These are phyloP conservation scores for Penicillium sp. DNA, from an alignment of 2,329 filamentous ascomycete species.

Conservation along the genomic window DNA sequence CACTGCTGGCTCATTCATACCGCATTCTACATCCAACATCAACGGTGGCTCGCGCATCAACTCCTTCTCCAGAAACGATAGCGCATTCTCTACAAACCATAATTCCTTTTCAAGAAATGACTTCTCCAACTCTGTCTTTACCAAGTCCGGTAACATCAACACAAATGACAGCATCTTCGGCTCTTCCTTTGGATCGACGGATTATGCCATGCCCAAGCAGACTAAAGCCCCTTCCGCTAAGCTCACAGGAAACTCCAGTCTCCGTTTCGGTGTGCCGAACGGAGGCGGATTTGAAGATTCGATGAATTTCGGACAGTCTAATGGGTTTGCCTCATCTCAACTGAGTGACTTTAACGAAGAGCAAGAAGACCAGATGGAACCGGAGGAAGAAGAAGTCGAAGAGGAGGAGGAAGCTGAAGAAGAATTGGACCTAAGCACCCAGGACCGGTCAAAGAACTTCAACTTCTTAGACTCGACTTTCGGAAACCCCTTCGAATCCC, in stretches of 20 bases:
- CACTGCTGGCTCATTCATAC: conserved; percentile 48
- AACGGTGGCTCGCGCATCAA: conserved; percentile 46
- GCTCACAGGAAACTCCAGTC: conserved; percentile 21
- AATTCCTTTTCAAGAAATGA: conserved; percentile 12
- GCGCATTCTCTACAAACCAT: conserved; percentile 21
- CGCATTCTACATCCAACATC: conserved; percentile 45
- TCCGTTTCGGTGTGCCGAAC: conserved; percentile 23
- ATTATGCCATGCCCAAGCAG: conserved; percentile 26
- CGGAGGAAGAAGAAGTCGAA: conserved; percentile 32
- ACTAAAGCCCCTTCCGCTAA: conserved; percentile 19
- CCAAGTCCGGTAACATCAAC: conserved; percentile 30
- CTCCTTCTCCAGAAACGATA: conserved; percentile 6
- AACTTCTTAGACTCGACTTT: conserved; percentile 29
- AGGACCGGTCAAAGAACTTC: conserved; percentile 15
- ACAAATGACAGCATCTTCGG: conserved; percentile 32
- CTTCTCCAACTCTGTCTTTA: conserved; percentile 35
- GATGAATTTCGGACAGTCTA: conserved; percentile 20
- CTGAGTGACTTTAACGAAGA: conserved; percentile 23
- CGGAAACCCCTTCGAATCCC: conserved; percentile 15
- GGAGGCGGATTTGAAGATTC: conserved; percentile 22
- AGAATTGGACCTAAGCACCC: conserved; percentile 23
- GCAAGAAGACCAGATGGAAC: conserved; percentile 16
- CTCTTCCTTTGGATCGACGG: conserved; percentile 30
- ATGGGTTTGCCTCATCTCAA: conserved; percentile 21
- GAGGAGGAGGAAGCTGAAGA: conserved; percentile 36